These are phyloP conservation scores for Xerophyta viscosa DNA, from an alignment of 106 monocot species.

Conservation along the genomic window DNA sequence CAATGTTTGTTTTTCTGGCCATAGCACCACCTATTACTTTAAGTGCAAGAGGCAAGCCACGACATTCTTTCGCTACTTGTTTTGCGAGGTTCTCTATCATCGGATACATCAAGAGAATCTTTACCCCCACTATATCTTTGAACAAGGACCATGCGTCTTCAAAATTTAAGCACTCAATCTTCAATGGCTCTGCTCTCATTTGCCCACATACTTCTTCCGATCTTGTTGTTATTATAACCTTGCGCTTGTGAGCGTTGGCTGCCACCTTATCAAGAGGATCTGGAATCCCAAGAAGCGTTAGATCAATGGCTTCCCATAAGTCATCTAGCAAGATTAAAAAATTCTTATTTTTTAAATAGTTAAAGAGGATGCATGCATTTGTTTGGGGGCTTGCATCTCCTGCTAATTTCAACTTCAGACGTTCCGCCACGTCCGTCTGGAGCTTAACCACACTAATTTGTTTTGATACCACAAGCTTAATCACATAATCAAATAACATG, in stretches of 20 bases:
- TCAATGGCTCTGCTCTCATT: neutral
- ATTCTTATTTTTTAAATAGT: conserved; percentile 3
- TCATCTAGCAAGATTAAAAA: conserved; percentile 21
- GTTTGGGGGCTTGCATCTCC: neutral
- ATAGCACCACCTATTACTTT: neutral
- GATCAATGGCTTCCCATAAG: conserved; percentile 6
- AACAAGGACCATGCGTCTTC: conserved; percentile 6
- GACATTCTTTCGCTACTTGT: conserved; percentile 2
- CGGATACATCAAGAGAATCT: neutral
- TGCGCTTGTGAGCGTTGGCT: neutral
- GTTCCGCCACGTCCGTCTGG: neutral
- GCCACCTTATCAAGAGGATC: neutral
- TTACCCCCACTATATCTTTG: neutral
- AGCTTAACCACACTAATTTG: neutral
- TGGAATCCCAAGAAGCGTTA: neutral
- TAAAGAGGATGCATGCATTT: neutral
- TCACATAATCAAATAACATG: neutral
- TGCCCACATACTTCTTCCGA: neutral
- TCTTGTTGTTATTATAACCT: conserved; percentile 7
- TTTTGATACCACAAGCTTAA: neutral
- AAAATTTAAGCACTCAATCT: neutral
- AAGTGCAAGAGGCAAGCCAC: conserved; percentile 11
- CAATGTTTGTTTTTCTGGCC: neutral
- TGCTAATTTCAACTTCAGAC: neutral
- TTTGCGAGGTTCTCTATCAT: neutral